Evolutionary conservation across 768 basidiomycete species (phyloP).

Genomic region (Lactarius trivialis): DNA sequence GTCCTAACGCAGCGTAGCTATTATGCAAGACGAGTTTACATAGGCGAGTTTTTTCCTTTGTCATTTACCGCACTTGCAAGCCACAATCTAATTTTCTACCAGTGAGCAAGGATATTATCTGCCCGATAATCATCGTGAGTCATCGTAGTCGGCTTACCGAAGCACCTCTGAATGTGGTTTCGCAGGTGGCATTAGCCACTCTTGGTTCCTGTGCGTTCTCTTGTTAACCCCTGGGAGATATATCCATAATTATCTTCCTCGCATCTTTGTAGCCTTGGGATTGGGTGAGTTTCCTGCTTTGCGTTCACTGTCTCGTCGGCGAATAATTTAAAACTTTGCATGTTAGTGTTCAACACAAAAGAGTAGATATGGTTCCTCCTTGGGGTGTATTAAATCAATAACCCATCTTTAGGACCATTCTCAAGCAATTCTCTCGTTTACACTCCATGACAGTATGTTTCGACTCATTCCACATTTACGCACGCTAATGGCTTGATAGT

Average conservation of each 20-base stretch:
- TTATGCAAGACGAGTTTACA: too few species aligned
- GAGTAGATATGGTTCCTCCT: not conserved
- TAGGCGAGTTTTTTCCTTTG: too few species aligned
- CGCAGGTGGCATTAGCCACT: not conserved
- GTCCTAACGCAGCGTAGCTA: too few species aligned
- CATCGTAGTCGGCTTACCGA: not conserved
- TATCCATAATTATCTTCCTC: not conserved
- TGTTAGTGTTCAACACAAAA: not conserved
- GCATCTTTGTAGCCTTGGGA: not conserved
- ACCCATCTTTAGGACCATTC: not conserved
- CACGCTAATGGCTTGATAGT: not conserved
- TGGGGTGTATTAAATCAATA: not conserved
- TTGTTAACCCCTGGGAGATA: not conserved
- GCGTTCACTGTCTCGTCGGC: not conserved
- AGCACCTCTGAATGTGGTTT: not conserved
- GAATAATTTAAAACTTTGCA: not conserved
- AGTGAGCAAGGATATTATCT: too few species aligned
- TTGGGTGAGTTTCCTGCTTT: not conserved
- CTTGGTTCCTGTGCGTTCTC: not conserved
- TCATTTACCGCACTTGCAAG: too few species aligned
- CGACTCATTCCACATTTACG: not conserved
- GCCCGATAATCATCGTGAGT: too few species aligned
- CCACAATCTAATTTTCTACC: too few species aligned
- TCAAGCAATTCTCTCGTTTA: too few species aligned
- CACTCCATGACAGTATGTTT: not conserved